Conservation (phyloP, 331 rosid species). For the Quercus tomentella region DNA sequence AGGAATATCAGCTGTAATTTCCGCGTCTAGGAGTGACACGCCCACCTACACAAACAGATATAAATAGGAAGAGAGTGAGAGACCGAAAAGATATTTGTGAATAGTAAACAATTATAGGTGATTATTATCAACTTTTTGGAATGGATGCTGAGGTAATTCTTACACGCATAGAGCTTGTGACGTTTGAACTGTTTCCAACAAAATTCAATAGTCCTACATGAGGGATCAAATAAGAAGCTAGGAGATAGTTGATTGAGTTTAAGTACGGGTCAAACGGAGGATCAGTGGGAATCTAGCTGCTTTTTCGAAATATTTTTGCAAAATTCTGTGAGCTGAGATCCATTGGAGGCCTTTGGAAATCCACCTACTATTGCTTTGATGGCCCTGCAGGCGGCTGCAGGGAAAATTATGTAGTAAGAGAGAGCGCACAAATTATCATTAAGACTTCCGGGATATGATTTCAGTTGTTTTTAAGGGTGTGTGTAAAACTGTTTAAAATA, state of each 20-base stretch:
- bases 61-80: too few relatives aligned
- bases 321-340: slow-evolving; percentile 3
- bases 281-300: too few relatives aligned
- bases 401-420: not conserved
- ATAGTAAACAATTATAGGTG: too few relatives aligned
- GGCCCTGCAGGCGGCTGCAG: slow-evolving; percentile 8
- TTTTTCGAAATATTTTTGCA: not conserved
- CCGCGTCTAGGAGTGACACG: too few relatives aligned
- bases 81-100: too few relatives aligned
- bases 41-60: too few relatives aligned
- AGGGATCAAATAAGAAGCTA: slow-evolving; percentile 8
- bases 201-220: slow-evolving; percentile 12
- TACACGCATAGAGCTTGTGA: not conserved
- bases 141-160: too few relatives aligned
- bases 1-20: too few relatives aligned
- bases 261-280: slow-evolving; percentile 2
- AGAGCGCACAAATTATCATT: not conserved
- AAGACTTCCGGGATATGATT: too few relatives aligned
- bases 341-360: slow-evolving; percentile 9
- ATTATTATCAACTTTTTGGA: too few relatives aligned
- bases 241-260: slow-evolving; percentile 6
- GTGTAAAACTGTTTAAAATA: too few relatives aligned
- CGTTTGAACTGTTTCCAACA: slow-evolving; percentile 16
- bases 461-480: too few relatives aligned
- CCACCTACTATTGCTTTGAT: slow-evolving; percentile 11